A percentile compares a stretch with the other conserved stretches of the same genome.
Evolutionary conservation across 2,329 filamentous ascomycete species (phyloP).

Genomic region (Didymella exigua): DNA sequence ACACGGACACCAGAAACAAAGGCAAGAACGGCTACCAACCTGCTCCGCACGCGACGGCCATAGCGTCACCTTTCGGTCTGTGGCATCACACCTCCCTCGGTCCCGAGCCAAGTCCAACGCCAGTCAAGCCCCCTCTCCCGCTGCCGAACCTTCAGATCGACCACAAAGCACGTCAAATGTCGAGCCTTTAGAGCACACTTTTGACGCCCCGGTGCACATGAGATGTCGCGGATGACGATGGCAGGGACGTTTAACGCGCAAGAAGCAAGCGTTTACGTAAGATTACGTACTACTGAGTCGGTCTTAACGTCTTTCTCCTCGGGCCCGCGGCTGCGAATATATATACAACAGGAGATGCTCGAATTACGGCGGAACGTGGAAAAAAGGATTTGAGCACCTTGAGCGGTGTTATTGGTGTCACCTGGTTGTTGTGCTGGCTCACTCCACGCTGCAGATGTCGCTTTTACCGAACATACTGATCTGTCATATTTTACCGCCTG

Average conservation of each 20-base stretch:
- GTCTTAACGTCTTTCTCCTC: conserved; percentile 29
- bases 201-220: conserved; percentile 4
- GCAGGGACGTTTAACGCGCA: background rate
- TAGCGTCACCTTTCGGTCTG: conserved; percentile 14
- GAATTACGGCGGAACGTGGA: background rate
- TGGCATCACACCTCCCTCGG: conserved; percentile 6
- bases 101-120: conserved; percentile 9
- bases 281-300: conserved; percentile 36
- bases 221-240: conserved; percentile 11
- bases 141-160: background rate
- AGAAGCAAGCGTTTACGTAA: conserved; percentile 26
- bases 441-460: background rate
- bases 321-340: conserved; percentile 19
- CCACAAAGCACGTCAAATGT: conserved; percentile 2
- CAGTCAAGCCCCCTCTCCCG: background rate
- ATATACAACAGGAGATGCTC: conserved; percentile 16
- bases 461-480: background rate
- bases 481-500: background rate
- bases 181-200: background rate
- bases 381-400: background rate
- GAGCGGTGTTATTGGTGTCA: background rate
- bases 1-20: background rate
- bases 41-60: background rate
- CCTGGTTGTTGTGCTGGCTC: background rate
- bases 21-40: background rate